Conservation (phyloP, 768 basidiomycete genomes). For the Neoboletus subvelutipes region DNA sequence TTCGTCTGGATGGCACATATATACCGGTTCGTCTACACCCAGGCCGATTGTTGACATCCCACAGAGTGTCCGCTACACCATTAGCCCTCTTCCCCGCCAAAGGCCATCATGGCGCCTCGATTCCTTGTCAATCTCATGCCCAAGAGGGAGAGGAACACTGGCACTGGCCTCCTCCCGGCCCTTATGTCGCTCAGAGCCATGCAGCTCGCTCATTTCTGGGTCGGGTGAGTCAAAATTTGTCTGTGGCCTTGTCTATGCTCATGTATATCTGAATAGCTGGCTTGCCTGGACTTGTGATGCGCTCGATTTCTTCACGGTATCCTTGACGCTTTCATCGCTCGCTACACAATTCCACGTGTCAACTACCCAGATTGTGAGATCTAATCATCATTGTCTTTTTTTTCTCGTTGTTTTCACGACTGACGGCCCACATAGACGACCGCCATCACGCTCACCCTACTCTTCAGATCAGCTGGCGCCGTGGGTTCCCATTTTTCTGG, state of each 20-base stretch:
- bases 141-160: slow-evolving; percentile 40
- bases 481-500: slow-evolving; percentile 31
- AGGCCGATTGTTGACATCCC: background rate
- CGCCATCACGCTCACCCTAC: slow-evolving; percentile 86
- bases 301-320: slow-evolving; percentile 82
- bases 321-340: slow-evolving; percentile 52
- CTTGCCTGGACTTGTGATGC: slow-evolving; percentile 87
- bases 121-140: slow-evolving; percentile 53
- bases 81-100: background rate
- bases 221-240: slow-evolving; percentile 40
- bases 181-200: slow-evolving; percentile 46
- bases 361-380: slow-evolving; percentile 44
- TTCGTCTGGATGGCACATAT: background rate
- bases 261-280: slow-evolving; percentile 47
- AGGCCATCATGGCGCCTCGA: slow-evolving; percentile 17
- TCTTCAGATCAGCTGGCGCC: slow-evolving; percentile 84
- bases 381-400: background rate
- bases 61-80: background rate
- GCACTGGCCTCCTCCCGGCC: slow-evolving; percentile 41
- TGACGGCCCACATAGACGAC: slow-evolving; percentile 47
- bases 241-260: background rate
- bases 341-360: slow-evolving; percentile 45
- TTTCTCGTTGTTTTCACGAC: background rate
- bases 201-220: slow-evolving; percentile 60
- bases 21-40: slow-evolving; percentile 1